Evolutionary conservation across 345 rosid genomes (phyloP).

Genomic region (Psidium guajava): DNA sequence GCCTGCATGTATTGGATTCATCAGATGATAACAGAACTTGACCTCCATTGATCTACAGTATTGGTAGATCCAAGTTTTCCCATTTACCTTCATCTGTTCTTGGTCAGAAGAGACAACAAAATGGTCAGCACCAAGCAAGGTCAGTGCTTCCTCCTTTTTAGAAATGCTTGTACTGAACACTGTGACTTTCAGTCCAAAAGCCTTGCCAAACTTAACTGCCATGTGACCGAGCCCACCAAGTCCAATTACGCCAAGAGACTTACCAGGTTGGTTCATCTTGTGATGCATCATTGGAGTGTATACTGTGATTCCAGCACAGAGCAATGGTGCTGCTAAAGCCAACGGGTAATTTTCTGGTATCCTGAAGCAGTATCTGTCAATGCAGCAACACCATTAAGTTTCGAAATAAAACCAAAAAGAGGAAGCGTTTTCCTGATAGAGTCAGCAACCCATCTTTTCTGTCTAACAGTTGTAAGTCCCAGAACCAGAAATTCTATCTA

Average conservation of each 20-base stretch:
- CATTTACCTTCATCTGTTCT: conserved; percentile 63
- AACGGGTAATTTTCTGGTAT: conserved; percentile 66
- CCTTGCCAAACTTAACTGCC: too few relatives aligned
- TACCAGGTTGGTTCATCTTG: conserved; percentile 76
- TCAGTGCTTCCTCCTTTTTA: conserved; percentile 79
- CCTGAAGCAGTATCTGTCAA: conserved; percentile 65
- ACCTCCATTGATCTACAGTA: not conserved
- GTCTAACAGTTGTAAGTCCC: not conserved
- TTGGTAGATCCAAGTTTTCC: not conserved
- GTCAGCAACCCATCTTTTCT: not conserved
- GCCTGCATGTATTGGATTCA: conserved; percentile 25
- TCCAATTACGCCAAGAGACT: too few relatives aligned
- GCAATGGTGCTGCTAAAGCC: conserved; percentile 77
- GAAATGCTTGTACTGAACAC: too few relatives aligned
- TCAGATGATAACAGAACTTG: not conserved
- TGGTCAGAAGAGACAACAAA: conserved; percentile 67
- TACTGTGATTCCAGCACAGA: conserved; percentile 90
- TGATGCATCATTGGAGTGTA: conserved; percentile 80
- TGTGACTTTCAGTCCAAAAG: too few relatives aligned
- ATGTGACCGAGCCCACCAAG: too few relatives aligned
- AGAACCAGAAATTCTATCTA: not conserved
- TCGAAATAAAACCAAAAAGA: not conserved
- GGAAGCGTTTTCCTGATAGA: not conserved
- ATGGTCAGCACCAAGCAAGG: conserved; percentile 50
- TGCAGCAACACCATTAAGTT: not conserved